Base-by-base conservation (phyloP, 2,329 filamentous ascomycete genomes). In the Hortaea werneckii region DNA sequence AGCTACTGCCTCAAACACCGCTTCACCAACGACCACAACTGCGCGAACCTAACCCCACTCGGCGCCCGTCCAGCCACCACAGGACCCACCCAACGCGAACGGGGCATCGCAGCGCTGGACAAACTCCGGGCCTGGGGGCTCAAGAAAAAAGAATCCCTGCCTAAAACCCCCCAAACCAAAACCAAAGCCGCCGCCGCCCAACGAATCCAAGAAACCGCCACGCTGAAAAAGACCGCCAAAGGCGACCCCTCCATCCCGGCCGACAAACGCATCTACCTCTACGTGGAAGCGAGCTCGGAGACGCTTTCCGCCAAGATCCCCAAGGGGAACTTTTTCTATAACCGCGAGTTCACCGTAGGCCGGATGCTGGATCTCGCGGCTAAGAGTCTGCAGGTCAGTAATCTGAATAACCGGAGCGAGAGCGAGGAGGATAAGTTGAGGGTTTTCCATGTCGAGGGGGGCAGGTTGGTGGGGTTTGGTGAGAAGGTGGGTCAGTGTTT, bases 391-490 rank as follows among this genome's bases (percentile, higher is more conserved):
- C 85, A 90, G 67, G 80, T 94, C 6, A 76, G 85, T 59, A 94
- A 94, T 55, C 67, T 90, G 52, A 94, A 94, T 60, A 94, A 94
- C 58, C 75, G 83, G 55, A 82, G 79, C 1, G 77, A 76, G 2
- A 76, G 82, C 9, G 87, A 94, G 68, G 81, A 84, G 62, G 82
- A 88, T 48, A 84, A 84, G 65, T 64, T 98, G 53, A 72, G 92
- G 6, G 80, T 98, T 0, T 98, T 95, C 60, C 89, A 96, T 63
- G 86, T 98, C 0, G 89, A 98, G 62, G 86, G 84, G 0, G 92
- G 92, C 0, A 73, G 87, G 47, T 65, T 98, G 51, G 66, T 98
- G 52, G 89, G 92, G 49, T 98, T 94, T 59, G 80, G 77, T 26
- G 89, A 95, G 66, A 89, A 90, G 71, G 73, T 95, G 45, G 88